Evolutionary conservation across 495 filamentous ascomycete species (phyloP).

Genomic region (Hypoxylon crocopeplum): DNA sequence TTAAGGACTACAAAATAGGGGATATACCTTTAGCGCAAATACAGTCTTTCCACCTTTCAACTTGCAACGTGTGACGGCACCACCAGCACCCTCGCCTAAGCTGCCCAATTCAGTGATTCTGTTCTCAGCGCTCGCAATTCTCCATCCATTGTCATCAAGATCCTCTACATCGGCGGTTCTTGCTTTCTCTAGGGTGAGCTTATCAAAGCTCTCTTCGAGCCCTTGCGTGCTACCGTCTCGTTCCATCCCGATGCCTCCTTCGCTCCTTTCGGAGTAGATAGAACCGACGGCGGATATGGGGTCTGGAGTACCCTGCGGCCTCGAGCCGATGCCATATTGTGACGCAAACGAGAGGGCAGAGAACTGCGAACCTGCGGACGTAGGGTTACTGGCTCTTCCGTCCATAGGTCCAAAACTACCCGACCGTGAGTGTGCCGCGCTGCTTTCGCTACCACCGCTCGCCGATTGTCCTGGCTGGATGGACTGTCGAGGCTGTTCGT

Average conservation of each 20-base stretch:
- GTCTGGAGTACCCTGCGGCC: slow-evolving; percentile 73
- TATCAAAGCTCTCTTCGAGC: slow-evolving; percentile 71
- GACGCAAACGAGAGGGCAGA: slow-evolving; percentile 78
- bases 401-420: slow-evolving; percentile 78
- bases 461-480: slow-evolving; percentile 62
- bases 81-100: slow-evolving; percentile 93
- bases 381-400: slow-evolving; percentile 74
- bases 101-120: slow-evolving; percentile 87
- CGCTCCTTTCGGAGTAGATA: slow-evolving; percentile 75
- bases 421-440: slow-evolving; percentile 70
- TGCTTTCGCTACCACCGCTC: slow-evolving; percentile 74
- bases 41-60: slow-evolving; percentile 90
- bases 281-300: slow-evolving; percentile 88
- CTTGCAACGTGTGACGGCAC: slow-evolving; percentile 90
- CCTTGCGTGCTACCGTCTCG: slow-evolving; percentile 72
- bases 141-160: slow-evolving; percentile 93
- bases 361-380: slow-evolving; percentile 81
- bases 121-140: slow-evolving; percentile 86
- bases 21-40: slow-evolving; percentile 90
- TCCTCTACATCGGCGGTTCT: slow-evolving; percentile 87
- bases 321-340: slow-evolving; percentile 64
- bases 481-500: slow-evolving; percentile 57
- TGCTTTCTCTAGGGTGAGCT: slow-evolving; percentile 79
- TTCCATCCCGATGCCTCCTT: slow-evolving; percentile 71
- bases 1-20: not conserved